Evolutionary conservation across 495 filamentous ascomycete species (phyloP).

Genomic region (Daldinia loculata): DNA sequence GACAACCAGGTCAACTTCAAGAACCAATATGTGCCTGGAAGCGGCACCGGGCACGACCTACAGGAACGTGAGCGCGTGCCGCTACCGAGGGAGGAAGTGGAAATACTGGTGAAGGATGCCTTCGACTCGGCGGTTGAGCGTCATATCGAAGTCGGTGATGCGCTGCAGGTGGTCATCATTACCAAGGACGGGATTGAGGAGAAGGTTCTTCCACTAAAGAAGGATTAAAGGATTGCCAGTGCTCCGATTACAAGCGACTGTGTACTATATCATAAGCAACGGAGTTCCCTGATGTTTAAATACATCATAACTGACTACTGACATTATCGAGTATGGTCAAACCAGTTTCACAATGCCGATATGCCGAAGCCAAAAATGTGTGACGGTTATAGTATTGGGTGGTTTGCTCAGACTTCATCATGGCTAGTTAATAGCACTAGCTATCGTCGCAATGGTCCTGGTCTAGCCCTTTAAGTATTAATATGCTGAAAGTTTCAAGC

Average conservation of each 20-base stretch:
- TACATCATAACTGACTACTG: conserved; percentile 31
- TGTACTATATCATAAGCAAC: conserved; percentile 42
- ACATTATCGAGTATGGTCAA: neutral
- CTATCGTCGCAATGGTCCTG: neutral
- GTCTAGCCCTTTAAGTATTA: neutral
- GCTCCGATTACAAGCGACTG: conserved; percentile 24
- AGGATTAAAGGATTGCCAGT: conserved; percentile 67
- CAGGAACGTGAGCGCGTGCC: conserved; percentile 70
- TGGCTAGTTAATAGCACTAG: neutral
- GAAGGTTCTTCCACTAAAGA: conserved; percentile 83
- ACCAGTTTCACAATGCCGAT: neutral
- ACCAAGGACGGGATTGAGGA: conserved; percentile 90
- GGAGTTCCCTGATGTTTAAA: conserved; percentile 32
- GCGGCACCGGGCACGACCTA: conserved; percentile 82
- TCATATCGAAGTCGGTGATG: conserved; percentile 98
- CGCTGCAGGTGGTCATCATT: conserved; percentile 92
- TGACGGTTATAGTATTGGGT: neutral
- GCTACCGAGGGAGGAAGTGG: conserved; percentile 75
- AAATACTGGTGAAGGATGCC: conserved; percentile 91
- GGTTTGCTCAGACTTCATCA: neutral
- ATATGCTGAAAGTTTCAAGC: neutral
- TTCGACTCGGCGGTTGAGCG: conserved; percentile 98
- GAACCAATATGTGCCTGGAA: conserved; percentile 95
- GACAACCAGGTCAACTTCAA: conserved; percentile 99
- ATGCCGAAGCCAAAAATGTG: neutral